Conservation (phyloP, 805 yeast genomes). For the Yarrowia porcina region DNA sequence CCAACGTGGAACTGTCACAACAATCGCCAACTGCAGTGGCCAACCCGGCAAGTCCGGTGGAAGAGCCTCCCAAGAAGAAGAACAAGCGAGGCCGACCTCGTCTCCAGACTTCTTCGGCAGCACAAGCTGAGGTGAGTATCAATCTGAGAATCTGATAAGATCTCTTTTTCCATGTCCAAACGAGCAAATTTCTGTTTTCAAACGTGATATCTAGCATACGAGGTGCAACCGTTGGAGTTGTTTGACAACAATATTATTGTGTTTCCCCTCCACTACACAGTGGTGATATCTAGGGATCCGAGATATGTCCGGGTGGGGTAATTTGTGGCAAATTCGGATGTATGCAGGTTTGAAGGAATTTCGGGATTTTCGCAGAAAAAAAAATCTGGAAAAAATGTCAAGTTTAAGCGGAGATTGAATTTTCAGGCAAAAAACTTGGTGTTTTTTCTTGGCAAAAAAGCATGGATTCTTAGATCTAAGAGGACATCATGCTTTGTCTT, state of each 20-base stretch:
- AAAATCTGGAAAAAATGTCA: no score
- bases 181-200: not conserved
- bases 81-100: constrained; percentile 29
- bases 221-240: no score
- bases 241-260: not conserved
- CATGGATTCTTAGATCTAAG: no score
- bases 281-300: not conserved
- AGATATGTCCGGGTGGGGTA: not conserved
- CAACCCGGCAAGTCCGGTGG: not conserved
- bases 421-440: no score
- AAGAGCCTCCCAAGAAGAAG: constrained; percentile 25
- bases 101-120: constrained; percentile 20
- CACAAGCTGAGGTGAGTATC: constrained; percentile 26
- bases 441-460: no score
- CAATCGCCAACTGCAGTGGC: not conserved
- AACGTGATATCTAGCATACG: not conserved
- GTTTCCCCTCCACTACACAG: not conserved
- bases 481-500: no score
- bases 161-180: not conserved
- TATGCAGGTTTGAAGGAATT: no score
- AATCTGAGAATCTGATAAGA: no score
- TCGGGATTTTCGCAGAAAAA: no score
- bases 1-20: not conserved
- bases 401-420: no score
- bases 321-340: not conserved